Conservation (phyloP, 148 eudicot genomes). For the Vaccinium myrtillus region DNA sequence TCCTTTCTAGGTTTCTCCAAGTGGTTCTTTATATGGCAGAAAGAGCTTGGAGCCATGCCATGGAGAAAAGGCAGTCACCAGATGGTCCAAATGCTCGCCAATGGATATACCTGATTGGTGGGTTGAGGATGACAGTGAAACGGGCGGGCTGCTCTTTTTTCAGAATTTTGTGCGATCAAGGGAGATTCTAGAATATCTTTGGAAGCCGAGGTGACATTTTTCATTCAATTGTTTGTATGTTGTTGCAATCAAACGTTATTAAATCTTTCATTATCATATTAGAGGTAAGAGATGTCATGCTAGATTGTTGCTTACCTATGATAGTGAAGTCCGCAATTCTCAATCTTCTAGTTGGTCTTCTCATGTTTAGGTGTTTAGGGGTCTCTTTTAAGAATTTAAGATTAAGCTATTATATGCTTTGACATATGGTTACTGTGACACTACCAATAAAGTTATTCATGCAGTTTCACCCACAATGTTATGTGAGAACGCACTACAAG, state of each 20-base stretch:
- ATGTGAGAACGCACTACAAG: no score
- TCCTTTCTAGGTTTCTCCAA: slow-evolving; percentile 63
- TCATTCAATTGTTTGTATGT: neutral
- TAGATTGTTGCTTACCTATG: no score
- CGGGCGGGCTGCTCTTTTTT: slow-evolving; percentile 83
- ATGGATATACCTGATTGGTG: slow-evolving; percentile 77
- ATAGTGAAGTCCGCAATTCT: no score
- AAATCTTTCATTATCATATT: neutral
- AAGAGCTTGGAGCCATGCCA: slow-evolving; percentile 99
- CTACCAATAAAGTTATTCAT: no score
- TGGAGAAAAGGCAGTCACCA: slow-evolving; percentile 96
- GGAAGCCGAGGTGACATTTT: slow-evolving; percentile 81
- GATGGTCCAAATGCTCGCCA: slow-evolving; percentile 92
- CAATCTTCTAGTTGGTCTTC: no score
- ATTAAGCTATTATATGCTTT: no score
- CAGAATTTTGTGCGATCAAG: slow-evolving; percentile 81
- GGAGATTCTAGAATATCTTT: slow-evolving; percentile 96
- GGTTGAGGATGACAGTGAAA: slow-evolving; percentile 90
- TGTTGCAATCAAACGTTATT: neutral
- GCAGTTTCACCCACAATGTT: no score
- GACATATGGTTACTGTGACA: no score
- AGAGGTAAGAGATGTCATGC: neutral
- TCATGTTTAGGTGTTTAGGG: no score
- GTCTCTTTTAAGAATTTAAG: no score
- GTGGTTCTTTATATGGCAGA: slow-evolving; percentile 79